phyloP scores from a whole-genome alignment of 129 eudicot genomes.

The Erigeron canadensis region DNA sequence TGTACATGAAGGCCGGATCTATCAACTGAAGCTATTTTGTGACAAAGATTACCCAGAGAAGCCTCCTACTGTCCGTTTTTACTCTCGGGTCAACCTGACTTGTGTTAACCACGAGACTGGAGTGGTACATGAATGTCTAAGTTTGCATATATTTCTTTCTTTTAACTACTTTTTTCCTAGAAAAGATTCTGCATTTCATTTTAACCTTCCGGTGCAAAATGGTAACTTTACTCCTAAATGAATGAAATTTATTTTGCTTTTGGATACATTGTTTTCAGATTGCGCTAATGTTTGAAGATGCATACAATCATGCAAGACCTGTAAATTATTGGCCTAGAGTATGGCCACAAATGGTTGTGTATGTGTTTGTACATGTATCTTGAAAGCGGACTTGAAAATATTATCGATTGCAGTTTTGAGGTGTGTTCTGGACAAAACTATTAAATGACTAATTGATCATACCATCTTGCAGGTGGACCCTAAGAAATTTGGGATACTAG shows the following conservation, averaged over 20 bases:
- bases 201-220: neutral
- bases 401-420: neutral
- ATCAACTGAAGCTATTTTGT: constrained; percentile 84
- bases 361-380: neutral
- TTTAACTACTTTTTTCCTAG: neutral
- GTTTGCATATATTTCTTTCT: neutral
- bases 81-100: constrained; percentile 82
- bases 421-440: neutral
- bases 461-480: constrained; percentile 52
- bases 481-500: constrained; percentile 59
- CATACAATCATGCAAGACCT: neutral
- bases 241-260: neutral
- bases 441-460: neutral
- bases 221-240: neutral
- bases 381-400: neutral
- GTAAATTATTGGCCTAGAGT: neutral
- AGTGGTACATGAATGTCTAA: constrained; percentile 46
- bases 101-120: constrained; percentile 85
- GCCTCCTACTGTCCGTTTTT: constrained; percentile 85
- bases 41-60: constrained; percentile 97
- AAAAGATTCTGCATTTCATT: neutral
- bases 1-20: constrained; percentile 96
- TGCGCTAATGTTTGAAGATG: neutral
- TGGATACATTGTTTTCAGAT: neutral
- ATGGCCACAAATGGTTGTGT: neutral